These are phyloP conservation scores for Fusarium virguliforme DNA, from an alignment of 2,329 filamentous ascomycete species.

Conservation along the genomic window DNA sequence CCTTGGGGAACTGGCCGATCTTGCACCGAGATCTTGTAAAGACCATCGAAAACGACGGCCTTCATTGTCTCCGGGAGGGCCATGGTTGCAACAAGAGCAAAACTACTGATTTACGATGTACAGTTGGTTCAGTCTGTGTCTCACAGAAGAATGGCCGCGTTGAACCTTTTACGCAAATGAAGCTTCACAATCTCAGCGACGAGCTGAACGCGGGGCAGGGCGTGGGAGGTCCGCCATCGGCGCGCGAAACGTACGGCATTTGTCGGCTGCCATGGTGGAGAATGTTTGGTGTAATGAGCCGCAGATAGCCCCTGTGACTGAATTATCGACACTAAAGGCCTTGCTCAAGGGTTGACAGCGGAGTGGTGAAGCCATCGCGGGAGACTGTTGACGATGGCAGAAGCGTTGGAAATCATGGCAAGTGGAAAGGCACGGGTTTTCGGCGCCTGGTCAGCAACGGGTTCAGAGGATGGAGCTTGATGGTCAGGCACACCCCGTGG, in stretches of 20 bases:
- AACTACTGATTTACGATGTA: background rate
- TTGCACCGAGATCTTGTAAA: slow-evolving; percentile 81
- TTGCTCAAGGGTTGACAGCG: background rate
- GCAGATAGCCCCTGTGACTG: background rate
- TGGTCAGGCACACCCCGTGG: slow-evolving; percentile 14
- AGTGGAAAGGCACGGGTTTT: background rate
- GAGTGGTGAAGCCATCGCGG: background rate
- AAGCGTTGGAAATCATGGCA: background rate
- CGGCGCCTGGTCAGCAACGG: background rate
- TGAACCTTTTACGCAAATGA: background rate
- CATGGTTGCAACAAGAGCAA: slow-evolving; percentile 45
- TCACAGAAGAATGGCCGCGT: background rate
- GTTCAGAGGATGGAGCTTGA: slow-evolving; percentile 15
- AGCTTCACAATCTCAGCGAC: background rate
- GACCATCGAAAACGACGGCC: slow-evolving; percentile 89
- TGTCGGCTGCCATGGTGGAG: slow-evolving; percentile 8
- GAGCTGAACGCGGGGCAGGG: slow-evolving; percentile 5
- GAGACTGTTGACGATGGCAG: background rate
- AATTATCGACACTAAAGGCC: background rate
- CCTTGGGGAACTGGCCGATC: slow-evolving; percentile 83
- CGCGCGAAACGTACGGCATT: slow-evolving; percentile 6
- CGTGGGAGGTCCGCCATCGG: slow-evolving; percentile 9
- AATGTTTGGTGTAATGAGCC: slow-evolving; percentile 1
- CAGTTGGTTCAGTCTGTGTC: background rate
- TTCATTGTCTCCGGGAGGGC: slow-evolving; percentile 76